Conservation (phyloP, 164 flowering plant species). For the Paratinospora sagittata region DNA sequence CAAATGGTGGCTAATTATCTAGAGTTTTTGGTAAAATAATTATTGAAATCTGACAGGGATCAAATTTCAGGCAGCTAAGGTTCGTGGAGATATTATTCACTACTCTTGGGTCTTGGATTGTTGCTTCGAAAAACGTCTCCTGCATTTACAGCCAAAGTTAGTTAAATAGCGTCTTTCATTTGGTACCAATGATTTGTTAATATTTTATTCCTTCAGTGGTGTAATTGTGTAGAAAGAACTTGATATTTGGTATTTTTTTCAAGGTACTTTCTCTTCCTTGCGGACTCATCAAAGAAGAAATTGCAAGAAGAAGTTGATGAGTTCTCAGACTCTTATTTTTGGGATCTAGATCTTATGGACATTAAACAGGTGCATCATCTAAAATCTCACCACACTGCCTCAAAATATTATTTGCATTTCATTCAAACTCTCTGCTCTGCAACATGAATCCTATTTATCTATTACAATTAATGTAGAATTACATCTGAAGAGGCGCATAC, state of each 20-base stretch:
- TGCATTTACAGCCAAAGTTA: constrained; percentile 79
- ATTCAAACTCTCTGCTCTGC: neutral
- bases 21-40: neutral
- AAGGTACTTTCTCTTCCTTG: constrained; percentile 74
- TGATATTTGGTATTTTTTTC: neutral
- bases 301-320: constrained; percentile 76
- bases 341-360: constrained; percentile 62
- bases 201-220: neutral
- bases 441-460: neutral
- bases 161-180: constrained; percentile 8
- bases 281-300: constrained; percentile 58
- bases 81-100: constrained; percentile 76
- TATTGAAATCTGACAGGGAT: constrained; percentile 49
- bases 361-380: constrained; percentile 52
- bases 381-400: neutral
- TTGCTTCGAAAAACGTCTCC: constrained; percentile 64
- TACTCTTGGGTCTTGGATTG: constrained; percentile 88
- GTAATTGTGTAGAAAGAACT: constrained; percentile 3
- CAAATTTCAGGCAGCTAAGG: constrained; percentile 87
- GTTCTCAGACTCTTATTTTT: constrained; percentile 69
- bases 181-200: neutral
- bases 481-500: neutral
- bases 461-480: neutral
- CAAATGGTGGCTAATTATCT: neutral
- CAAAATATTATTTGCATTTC: neutral